phyloP scores from a whole-genome alignment of 805 yeast species.

The Myxozyma kluyveri region DNA sequence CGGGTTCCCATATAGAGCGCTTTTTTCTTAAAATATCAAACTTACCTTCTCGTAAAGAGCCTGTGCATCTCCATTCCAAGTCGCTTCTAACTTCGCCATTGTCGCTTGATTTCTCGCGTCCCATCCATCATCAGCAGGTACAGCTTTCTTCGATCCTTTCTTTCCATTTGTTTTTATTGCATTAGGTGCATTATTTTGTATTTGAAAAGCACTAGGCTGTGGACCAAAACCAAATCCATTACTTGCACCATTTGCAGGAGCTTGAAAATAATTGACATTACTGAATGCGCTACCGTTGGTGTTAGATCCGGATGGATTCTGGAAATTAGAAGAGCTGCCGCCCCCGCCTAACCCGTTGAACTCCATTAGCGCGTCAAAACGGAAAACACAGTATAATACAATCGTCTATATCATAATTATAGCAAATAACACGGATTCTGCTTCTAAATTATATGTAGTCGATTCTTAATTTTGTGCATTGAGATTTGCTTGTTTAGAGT shows the following conservation, averaged over 20 bases:
- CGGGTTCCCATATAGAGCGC: background rate
- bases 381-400: too few species aligned
- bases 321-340: too few species aligned
- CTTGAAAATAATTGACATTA: constrained; percentile 11
- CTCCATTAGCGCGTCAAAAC: too few species aligned
- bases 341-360: too few species aligned
- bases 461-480: too few species aligned
- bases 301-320: too few species aligned
- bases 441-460: too few species aligned
- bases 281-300: too few species aligned
- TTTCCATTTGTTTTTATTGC: constrained; percentile 9
- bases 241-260: background rate
- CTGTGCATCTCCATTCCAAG: constrained; percentile 53
- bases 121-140: constrained; percentile 22
- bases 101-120: constrained; percentile 25
- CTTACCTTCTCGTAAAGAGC: constrained; percentile 57
- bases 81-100: constrained; percentile 47
- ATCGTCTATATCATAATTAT: too few species aligned
- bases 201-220: background rate
- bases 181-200: constrained; percentile 5
- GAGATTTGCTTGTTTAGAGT: too few species aligned
- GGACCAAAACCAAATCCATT: background rate
- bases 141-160: too few species aligned
- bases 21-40: background rate
- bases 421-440: too few species aligned